These are phyloP conservation scores for Aegilops bicornis DNA, from an alignment of 176 grass and related monocot genomes.

Conservation along the genomic window DNA sequence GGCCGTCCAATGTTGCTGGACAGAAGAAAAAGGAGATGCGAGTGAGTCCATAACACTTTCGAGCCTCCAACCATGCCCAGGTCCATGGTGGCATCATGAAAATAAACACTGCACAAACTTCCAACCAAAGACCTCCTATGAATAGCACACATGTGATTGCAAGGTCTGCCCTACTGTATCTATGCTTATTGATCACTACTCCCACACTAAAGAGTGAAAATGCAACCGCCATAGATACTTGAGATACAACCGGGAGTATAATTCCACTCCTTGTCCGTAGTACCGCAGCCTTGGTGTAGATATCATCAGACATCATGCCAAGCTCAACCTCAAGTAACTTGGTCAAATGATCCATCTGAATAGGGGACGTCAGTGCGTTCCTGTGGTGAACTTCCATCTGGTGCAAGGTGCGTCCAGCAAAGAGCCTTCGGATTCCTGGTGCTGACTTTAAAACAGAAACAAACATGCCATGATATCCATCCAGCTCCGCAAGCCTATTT, in stretches of 20 bases:
- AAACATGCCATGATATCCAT: background rate
- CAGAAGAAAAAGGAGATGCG: background rate
- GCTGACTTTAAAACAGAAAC: background rate
- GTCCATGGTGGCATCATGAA: background rate
- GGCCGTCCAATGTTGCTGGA: background rate
- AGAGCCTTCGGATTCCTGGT: background rate
- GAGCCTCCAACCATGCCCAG: background rate
- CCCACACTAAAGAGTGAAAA: background rate
- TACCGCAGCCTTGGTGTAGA: conserved; percentile 21
- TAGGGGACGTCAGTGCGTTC: background rate
- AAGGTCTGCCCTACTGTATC: background rate
- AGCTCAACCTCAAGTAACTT: conserved; percentile 14
- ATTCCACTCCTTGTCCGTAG: background rate
- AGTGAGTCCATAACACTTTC: background rate
- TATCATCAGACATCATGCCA: background rate
- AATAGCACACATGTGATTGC: conserved; percentile 11
- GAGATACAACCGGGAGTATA: background rate
- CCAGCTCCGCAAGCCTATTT: too few relatives aligned
- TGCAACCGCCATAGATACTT: background rate
- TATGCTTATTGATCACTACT: background rate
- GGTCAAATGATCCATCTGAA: background rate
- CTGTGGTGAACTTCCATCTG: background rate
- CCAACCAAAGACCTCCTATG: background rate
- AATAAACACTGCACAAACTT: background rate
- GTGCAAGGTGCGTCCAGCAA: background rate